phyloP scores from a whole-genome alignment of 2,329 filamentous ascomycete genomes.

The Emergomyces orientalis region DNA sequence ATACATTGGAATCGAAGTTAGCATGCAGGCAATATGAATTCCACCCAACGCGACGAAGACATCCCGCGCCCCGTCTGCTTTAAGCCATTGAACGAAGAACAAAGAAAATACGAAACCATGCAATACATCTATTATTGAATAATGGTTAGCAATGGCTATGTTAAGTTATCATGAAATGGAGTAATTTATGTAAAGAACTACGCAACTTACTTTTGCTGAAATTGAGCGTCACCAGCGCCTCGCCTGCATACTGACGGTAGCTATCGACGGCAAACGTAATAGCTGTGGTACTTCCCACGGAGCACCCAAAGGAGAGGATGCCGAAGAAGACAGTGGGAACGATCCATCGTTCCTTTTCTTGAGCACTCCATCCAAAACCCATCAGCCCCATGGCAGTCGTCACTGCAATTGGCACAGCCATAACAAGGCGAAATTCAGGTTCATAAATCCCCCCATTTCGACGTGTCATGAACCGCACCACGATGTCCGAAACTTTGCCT shows the following conservation, averaged over 20 bases:
- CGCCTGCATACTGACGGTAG: constrained; percentile 86
- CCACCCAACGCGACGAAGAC: constrained; percentile 78
- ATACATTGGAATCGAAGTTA: constrained; percentile 81
- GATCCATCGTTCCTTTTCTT: constrained; percentile 69
- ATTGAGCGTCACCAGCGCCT: constrained; percentile 88
- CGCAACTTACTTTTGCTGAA: constrained; percentile 65
- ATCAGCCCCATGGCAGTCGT: constrained; percentile 78
- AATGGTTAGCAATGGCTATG: constrained; percentile 14
- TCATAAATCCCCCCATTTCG: constrained; percentile 92
- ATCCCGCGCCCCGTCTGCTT: constrained; percentile 60
- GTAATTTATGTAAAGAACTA: no score
- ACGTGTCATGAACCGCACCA: constrained; percentile 71
- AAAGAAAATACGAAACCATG: constrained; percentile 83
- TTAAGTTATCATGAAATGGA: neutral
- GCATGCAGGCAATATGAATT: constrained; percentile 68
- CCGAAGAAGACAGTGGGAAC: constrained; percentile 92
- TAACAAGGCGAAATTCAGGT: constrained; percentile 82
- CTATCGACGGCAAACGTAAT: constrained; percentile 94
- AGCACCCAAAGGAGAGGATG: constrained; percentile 83
- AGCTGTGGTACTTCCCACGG: constrained; percentile 76
- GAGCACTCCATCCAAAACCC: constrained; percentile 90
- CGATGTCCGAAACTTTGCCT: constrained; percentile 74
- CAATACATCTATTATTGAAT: constrained; percentile 51
- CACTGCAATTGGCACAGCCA: constrained; percentile 71
- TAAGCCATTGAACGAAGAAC: constrained; percentile 80